Conservation (phyloP, 2,329 filamentous ascomycete genomes). For the Penicillium sp. region DNA sequence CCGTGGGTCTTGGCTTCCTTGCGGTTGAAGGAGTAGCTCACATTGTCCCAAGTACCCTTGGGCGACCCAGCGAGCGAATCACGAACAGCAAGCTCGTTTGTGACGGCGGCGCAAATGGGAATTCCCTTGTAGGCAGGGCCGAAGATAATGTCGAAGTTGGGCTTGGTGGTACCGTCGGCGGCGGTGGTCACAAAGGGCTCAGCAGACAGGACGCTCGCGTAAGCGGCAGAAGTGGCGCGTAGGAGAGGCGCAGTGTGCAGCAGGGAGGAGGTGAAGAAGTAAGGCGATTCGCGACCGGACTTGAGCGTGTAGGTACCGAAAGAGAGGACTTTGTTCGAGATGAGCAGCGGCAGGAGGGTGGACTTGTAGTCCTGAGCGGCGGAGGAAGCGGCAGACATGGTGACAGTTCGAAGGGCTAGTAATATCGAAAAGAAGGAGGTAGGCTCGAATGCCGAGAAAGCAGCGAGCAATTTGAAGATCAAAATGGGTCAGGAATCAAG, state of each 20-base stretch:
- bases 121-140: conserved; percentile 97
- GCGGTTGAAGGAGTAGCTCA: conserved; percentile 89
- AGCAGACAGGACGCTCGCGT: conserved; percentile 64
- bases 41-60: conserved; percentile 63
- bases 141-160: conserved; percentile 81
- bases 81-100: conserved; percentile 72
- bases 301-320: conserved; percentile 70
- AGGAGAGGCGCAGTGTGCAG: conserved; percentile 83
- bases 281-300: conserved; percentile 84
- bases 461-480: conserved; percentile 4
- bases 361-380: conserved; percentile 41
- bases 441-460: background rate
- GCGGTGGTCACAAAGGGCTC: conserved; percentile 46
- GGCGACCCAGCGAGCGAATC: conserved; percentile 47
- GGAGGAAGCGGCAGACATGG: conserved; percentile 30
- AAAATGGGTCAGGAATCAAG: background rate
- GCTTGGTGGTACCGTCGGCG: conserved; percentile 41
- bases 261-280: conserved; percentile 96
- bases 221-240: conserved; percentile 76
- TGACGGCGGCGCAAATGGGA: conserved; percentile 77
- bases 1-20: conserved; percentile 97
- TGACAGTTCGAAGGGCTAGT: conserved; percentile 3
- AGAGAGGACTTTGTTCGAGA: conserved; percentile 45
- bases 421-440: background rate
- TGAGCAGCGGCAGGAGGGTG: conserved; percentile 40